Evolutionary conservation across 805 yeast species (phyloP).

Genomic region (Saccharomyces mikatae): DNA sequence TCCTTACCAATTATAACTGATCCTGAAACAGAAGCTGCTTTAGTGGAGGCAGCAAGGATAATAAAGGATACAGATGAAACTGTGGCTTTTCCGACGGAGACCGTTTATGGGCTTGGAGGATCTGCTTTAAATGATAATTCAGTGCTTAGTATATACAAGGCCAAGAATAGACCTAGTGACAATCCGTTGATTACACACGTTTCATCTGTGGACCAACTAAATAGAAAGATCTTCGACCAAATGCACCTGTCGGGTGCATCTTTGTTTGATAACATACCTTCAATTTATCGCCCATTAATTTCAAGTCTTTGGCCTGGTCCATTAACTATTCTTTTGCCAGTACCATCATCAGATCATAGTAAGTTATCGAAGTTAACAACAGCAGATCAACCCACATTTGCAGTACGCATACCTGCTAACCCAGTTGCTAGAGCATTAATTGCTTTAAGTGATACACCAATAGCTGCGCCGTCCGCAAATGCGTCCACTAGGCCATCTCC

Average conservation of each 20-base stretch:
- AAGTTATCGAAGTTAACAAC: conserved; percentile 71
- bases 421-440: conserved; percentile 88
- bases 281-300: conserved; percentile 55
- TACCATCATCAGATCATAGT: conserved; percentile 31
- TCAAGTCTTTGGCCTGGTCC: conserved; percentile 94
- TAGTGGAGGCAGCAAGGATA: conserved; percentile 51
- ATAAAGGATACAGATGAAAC: conserved; percentile 46
- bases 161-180: conserved; percentile 91
- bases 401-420: conserved; percentile 81
- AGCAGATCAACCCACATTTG: conserved; percentile 82
- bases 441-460: conserved; percentile 72
- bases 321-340: conserved; percentile 73
- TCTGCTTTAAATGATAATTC: conserved; percentile 68
- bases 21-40: conserved; percentile 40
- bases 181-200: conserved; percentile 91
- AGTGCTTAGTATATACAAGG: conserved; percentile 68
- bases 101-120: conserved; percentile 94
- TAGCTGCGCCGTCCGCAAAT: conserved; percentile 97
- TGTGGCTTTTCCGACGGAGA: conserved; percentile 94
- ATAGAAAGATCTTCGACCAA: conserved; percentile 45
- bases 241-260: conserved; percentile 1
- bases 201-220: conserved; percentile 65
- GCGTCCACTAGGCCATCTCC: conserved; percentile 95
- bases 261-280: conserved; percentile 44
- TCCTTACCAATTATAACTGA: conserved; percentile 42